Evolutionary conservation across 208 protist genomes (phyloP), one percentile per base, ranked within the genome.

Genomic region (Leishmania major): DNA sequence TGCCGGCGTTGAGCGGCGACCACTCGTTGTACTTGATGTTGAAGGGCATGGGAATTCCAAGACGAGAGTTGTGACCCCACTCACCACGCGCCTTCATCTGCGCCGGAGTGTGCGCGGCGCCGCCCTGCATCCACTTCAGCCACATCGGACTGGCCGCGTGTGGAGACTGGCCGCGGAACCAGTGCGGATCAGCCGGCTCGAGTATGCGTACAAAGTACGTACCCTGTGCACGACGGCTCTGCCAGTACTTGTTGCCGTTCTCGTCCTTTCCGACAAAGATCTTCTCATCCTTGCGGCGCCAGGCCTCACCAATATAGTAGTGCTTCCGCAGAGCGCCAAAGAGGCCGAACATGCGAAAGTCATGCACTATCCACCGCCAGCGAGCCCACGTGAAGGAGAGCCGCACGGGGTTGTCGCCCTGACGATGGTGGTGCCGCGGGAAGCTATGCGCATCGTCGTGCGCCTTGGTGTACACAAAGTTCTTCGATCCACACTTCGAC

Each of bases 201-300:
- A 98, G 82, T 35, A 98, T 89, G 72, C 95, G 92, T 35, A 84
- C 84, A 51, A 88, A 84, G 43, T 90, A 89, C 31, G 80, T 66
- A 37, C 93, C 95, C 45, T 88, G 80, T 17, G 88, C 76, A 43
- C 93, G 93, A 51, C 92, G 91, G 0, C 87, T 79, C 70, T 93
- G 67, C 95, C 95, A 98, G 80, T 92, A 98, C 87, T 98, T 98
- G 86, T 96, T 98, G 76, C 95, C 95, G 85, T 95, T 95, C 75
- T 98, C 95, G 75, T 98, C 95, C 83, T 96, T 98, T 49, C 95
- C 95, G 53, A 95, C 91, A 84, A 98, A 98, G 84, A 98, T 98
- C 86, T 96, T 96, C 85, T 98, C 95, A 83, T 96, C 95, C 88
- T 96, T 96, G 55, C 92, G 86, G 35, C 95, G 90, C 93, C 95